Base-by-base conservation (phyloP, 2,329 filamentous ascomycete species). In the Aciculosporium take region DNA sequence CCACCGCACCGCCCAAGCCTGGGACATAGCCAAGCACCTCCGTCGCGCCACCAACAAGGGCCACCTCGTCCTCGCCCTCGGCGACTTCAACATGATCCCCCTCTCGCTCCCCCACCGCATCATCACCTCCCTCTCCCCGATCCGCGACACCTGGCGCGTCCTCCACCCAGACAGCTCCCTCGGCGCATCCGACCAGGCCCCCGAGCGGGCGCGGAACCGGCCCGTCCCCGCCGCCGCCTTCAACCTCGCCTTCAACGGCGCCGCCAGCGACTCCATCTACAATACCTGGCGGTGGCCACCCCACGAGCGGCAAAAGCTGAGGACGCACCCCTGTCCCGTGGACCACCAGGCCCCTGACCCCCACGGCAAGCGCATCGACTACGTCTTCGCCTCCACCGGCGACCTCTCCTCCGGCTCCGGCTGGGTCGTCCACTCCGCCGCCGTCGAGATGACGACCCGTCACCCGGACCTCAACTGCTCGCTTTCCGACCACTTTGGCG, bases 71-170 rank as follows among this genome's bases (percentile, higher is more conserved):
- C 67, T 96, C 33, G 88, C 80, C 5, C 66, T 94, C 41, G 91
- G 91, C 21, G 91, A 96, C 65, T 95, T 96, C 66, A 96, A 96
- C 64, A 94, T 94, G 82, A 68, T 86, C n/a, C 91, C 91, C 1
- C 63, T 81, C 31, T 93, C 85, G 21, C 75, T 94, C 46, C 81
- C 84, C 25, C 85, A 96, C 63, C 75, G 79, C 41, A 70, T 96
- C 48, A 80, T 98, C 50, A 84, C 81, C 43, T 76, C 79, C 3
- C 80, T 87, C 55, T 77, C 81, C 8, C 80, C 81, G 12, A 80
- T 94, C 23, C 73, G 72, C 34, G 91, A 98, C 57, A 77, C 79
- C 18, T 98, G 91, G 91, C 76, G 83, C 41, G 71, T 84, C 24
- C 61, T 93, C 17, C 82, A 94, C 57, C 89, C 91, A 0, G 74